Base-by-base conservation (phyloP, 768 basidiomycete species). In the Rubroboletus pulcherrimus region DNA sequence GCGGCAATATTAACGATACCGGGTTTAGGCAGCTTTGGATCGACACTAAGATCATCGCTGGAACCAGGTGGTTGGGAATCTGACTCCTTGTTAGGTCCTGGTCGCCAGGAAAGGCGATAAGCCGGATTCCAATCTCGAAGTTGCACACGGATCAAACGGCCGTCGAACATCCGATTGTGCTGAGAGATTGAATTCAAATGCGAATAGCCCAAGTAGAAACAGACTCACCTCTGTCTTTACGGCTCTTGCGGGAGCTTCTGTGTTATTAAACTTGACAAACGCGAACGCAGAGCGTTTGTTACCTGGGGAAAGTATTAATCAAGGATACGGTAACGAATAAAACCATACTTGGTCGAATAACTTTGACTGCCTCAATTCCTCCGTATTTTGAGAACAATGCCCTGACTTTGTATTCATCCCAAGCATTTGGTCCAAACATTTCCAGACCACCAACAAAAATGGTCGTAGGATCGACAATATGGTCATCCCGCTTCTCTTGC, bases 401-500 rank as follows among this genome's bases (percentile, higher is more conserved):
- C 31, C 70, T 73, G 34, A 92, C 75, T 58, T 79, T 85, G 9
- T 75, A 76, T 64, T 91, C 88, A 43, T 84, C 80, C 90, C 89
- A 91, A 7, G 81, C 80, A 29, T 75, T 75, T 3, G 82, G 76
- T 6, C 84, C 85, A 61, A 76, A 77, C 64, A 82, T 79, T 61
- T 87, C 84, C 42, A 92, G 75, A 5, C 88, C 88, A 7, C 90
- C 89, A 30, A 91, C 86, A 66, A 91, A 91, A 30, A 92, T 75
- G 2, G 87, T 84, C 3, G 78, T 82, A 0, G 84, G 85, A 65
- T 91, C 87, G 14, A 85, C 67, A 24, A 79, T 76, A 53, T 73
- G 72, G 33, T 75, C 72, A n/a, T 66, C 65, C 29, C 53, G 57
- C 29, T 55, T 56, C 30, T 64, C 67, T 31, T 60, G 64, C 30